Base-by-base conservation (phyloP, 768 basidiomycete genomes). In the Guyanaporus albipodus region DNA sequence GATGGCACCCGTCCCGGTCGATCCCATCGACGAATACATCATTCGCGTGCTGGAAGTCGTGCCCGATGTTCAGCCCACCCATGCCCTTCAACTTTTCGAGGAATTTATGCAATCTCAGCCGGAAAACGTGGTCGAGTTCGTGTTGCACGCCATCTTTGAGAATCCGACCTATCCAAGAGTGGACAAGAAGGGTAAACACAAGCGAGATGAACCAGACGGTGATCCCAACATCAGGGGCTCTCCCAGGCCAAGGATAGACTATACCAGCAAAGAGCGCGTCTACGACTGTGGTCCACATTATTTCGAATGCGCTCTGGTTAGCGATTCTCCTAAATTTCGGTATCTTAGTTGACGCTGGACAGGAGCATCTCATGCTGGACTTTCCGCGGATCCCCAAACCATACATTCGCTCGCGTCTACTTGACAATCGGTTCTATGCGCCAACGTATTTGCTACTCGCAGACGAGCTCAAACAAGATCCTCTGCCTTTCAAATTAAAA, bases 61-160 rank as follows among this genome's bases (percentile, higher is more conserved):
- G 11, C 87, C 87, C 0, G 84, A 88, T 54, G 83, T 87, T 19
- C 71, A 76, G 18, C 79, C 82, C 4, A 67, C 71, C 3, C 74
- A 87, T 52, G 75, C 75, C 11, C 58, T 71, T 19, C 50, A 60
- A 2, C 76, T 87, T 26, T 58, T 87, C 24, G 63, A 71, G 29
- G 58, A 71, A 35, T 67, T 76, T 50, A 59, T 75, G 23, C 64
- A 69, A 4, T 55, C 64, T 4, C 67, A 69, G 1, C 54, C 53
- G 15, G 39, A n/a, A 9, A 55, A 61, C 24, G 73, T 78, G 33
- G 70, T 80, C 29, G 76, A 84, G 56, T 63, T 65, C 6, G 76
- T 85, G 0, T 52, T 91, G 8, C 78, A 85, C 40, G 54, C 66
- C 8, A 72, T 90, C 0, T 78, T 89, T 40, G 87, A 89, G 49